These are phyloP conservation scores for Hagleromyces aurorensis DNA, from an alignment of 805 yeast species.

Conservation along the genomic window DNA sequence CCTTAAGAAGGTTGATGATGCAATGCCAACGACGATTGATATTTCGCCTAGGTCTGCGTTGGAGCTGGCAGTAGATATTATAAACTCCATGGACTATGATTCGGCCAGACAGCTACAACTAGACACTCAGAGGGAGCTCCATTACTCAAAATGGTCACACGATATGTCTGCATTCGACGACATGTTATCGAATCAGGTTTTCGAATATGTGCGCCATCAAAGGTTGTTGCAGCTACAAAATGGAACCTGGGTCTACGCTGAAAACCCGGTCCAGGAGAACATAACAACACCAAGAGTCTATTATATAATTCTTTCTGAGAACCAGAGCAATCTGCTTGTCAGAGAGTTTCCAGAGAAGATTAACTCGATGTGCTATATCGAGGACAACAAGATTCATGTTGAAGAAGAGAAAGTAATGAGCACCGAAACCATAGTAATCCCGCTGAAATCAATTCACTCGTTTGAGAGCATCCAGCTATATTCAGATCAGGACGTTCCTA, in stretches of 20 bases:
- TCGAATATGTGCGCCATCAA: conserved; percentile 68
- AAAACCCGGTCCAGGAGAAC: conserved; percentile 36
- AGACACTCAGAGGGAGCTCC: conserved; percentile 32
- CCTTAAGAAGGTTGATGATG: conserved; percentile 27
- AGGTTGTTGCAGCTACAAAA: conserved; percentile 60
- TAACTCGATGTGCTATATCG: conserved; percentile 45
- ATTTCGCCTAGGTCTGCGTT: conserved; percentile 5
- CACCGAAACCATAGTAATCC: conserved; percentile 34
- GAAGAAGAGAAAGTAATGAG: conserved; percentile 4
- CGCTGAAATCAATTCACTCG: conserved; percentile 42
- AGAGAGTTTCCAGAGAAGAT: conserved; percentile 48
- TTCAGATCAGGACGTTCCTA: conserved; percentile 38
- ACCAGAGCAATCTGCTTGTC: conserved; percentile 50
- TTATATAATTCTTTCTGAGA: conserved; percentile 59
- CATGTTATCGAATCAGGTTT: conserved; percentile 47
- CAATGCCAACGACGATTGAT: conserved; percentile 16
- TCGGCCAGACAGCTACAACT: conserved; percentile 51
- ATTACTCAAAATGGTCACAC: conserved; percentile 37
- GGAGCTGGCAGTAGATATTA: conserved; percentile 17
- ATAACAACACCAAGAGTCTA: conserved; percentile 35
- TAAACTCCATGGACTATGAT: conserved; percentile 38
- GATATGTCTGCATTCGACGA: conserved; percentile 43
- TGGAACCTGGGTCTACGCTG: conserved; percentile 76
- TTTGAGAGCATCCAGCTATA: conserved; percentile 45
- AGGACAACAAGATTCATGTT: conserved; percentile 39